These are phyloP conservation scores for Magnaporthiopsis incrustans DNA, from an alignment of 2,329 filamentous ascomycete species.

Conservation along the genomic window DNA sequence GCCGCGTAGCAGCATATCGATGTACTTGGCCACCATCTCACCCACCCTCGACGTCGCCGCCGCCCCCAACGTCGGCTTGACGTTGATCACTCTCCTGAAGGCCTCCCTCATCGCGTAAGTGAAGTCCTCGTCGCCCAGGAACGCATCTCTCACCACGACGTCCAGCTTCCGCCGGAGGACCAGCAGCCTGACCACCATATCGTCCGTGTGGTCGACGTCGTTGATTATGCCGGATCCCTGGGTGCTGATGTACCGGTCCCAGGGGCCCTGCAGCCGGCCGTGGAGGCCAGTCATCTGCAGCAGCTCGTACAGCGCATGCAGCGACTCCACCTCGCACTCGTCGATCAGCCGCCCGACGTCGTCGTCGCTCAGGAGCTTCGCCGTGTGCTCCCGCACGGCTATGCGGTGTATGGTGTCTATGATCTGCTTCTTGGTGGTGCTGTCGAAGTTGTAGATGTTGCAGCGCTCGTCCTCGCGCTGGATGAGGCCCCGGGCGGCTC, in stretches of 20 bases:
- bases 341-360: slow-evolving; percentile 68
- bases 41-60: slow-evolving; percentile 89
- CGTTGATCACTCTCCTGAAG: slow-evolving; percentile 89
- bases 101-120: slow-evolving; percentile 73
- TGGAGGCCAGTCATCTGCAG: slow-evolving; percentile 66
- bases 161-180: slow-evolving; percentile 75
- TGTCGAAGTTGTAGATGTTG: slow-evolving; percentile 73
- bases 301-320: slow-evolving; percentile 71
- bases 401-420: slow-evolving; percentile 65
- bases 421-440: slow-evolving; percentile 70
- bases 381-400: slow-evolving; percentile 61
- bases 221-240: slow-evolving; percentile 72
- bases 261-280: slow-evolving; percentile 60
- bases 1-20: slow-evolving; percentile 80
- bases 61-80: slow-evolving; percentile 51
- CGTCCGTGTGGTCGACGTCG: slow-evolving; percentile 67
- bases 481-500: slow-evolving; percentile 60
- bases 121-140: slow-evolving; percentile 69
- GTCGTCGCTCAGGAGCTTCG: slow-evolving; percentile 55
- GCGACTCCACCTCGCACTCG: slow-evolving; percentile 57
- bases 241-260: slow-evolving; percentile 69
- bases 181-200: slow-evolving; percentile 80
- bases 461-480: slow-evolving; percentile 66
- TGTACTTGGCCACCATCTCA: slow-evolving; percentile 97
- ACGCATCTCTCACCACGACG: slow-evolving; percentile 66